These are phyloP conservation scores for Pseudocercospora fijiensis DNA, from an alignment of 2,329 filamentous ascomycete species.

Conservation along the genomic window DNA sequence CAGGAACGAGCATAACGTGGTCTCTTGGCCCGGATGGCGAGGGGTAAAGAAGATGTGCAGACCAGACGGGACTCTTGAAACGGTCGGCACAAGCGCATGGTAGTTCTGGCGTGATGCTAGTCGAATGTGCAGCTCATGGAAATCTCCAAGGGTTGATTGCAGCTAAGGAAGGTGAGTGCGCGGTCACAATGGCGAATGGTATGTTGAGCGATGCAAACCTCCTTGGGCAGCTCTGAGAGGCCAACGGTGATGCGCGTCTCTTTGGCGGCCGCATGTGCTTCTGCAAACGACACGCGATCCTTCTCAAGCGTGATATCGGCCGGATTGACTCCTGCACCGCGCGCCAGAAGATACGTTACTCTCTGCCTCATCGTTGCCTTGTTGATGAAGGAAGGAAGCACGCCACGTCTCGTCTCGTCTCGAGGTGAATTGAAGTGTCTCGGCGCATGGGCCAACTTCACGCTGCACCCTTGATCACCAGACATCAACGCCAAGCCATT, in stretches of 20 bases:
- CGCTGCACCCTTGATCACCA: background rate
- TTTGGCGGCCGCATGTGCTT: slow-evolving; percentile 62
- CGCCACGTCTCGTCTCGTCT: slow-evolving; percentile 2
- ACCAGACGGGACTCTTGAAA: slow-evolving; percentile 73
- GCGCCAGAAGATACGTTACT: slow-evolving; percentile 69
- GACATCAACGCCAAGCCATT: background rate
- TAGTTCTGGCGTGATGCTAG: slow-evolving; percentile 67
- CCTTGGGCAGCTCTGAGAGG: slow-evolving; percentile 69
- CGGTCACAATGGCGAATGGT: too few relatives aligned
- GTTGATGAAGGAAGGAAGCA: background rate
- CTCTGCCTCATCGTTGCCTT: slow-evolving; percentile 64
- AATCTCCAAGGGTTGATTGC: slow-evolving; percentile 59
- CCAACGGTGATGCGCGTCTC: slow-evolving; percentile 77
- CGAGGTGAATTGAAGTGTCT: background rate
- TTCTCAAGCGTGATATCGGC: slow-evolving; percentile 59
- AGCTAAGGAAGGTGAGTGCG: slow-evolving; percentile 48
- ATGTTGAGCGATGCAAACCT: slow-evolving; percentile 47
- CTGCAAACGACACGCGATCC: slow-evolving; percentile 56
- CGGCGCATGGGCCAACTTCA: background rate
- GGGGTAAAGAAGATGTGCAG: slow-evolving; percentile 79
- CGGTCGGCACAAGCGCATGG: slow-evolving; percentile 65
- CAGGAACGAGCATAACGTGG: slow-evolving; percentile 58
- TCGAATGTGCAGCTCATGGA: slow-evolving; percentile 72
- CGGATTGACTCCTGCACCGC: slow-evolving; percentile 65
- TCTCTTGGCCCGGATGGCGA: slow-evolving; percentile 34